phyloP scores from a whole-genome alignment of 495 filamentous ascomycete species.

The Penicilliopsis zonata region DNA sequence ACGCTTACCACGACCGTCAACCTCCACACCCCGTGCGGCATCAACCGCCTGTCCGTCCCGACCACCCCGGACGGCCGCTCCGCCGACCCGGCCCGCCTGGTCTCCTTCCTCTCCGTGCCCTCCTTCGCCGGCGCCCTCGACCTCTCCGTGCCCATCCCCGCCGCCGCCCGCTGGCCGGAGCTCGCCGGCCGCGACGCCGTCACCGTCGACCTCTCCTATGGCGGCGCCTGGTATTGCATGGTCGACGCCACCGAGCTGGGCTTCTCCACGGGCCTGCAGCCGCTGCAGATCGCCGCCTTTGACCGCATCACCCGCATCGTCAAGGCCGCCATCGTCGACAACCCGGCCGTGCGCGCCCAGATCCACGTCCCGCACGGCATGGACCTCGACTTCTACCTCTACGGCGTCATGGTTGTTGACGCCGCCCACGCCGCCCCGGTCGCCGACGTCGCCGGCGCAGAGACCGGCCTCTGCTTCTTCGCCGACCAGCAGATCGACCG shows the following conservation, averaged over 20 bases:
- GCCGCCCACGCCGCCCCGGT: too few relatives aligned
- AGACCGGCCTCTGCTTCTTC: conserved; percentile 15
- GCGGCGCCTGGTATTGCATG: conserved; percentile 15
- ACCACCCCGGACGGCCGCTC: conserved; percentile 4
- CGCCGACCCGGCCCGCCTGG: conserved; percentile 10
- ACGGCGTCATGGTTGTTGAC: conserved; percentile 16
- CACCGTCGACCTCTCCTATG: conserved; percentile 12
- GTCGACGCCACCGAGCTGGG: conserved; percentile 10
- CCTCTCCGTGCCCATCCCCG: conserved; percentile 8
- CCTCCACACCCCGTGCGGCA: conserved; percentile 12
- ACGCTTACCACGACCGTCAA: conserved; percentile 5
- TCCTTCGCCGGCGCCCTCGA: conserved; percentile 9
- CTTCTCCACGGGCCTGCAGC: conserved; percentile 6
- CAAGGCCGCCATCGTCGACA: conserved; percentile 8
- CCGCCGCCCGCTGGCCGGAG: conserved; percentile 11
- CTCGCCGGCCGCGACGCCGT: conserved; percentile 5
- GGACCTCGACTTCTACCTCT: too few relatives aligned
- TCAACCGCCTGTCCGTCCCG: conserved; percentile 10
- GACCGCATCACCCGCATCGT: conserved; percentile 6
- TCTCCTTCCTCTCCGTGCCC: conserved; percentile 14
- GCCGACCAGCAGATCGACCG: conserved; percentile 16
- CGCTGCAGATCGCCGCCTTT: conserved; percentile 8
- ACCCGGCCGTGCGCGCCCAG: conserved; percentile 2
- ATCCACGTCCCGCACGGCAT: conserved; percentile 8
- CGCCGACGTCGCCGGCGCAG: too few relatives aligned